Base-by-base conservation (phyloP, 1,284 basidiomycete species). In the Cutaneotrichosporon mucoides region DNA sequence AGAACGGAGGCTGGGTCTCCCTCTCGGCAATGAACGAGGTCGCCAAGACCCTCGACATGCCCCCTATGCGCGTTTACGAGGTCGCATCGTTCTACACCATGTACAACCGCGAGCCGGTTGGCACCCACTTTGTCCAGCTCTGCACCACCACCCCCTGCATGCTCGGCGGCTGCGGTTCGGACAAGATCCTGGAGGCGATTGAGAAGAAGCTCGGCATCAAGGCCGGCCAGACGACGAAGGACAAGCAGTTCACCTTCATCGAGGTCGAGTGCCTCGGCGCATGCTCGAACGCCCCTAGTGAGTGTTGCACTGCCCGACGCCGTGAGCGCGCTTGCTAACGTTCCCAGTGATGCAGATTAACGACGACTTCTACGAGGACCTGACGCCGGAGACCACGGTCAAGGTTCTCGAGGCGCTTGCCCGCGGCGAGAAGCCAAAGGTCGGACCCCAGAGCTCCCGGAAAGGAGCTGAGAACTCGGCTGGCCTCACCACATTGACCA, bases 1-100 rank as follows among this genome's bases (percentile, higher is more conserved):
- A 99, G 80, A 98, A 99, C 82, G 90, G 92, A 70, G 93, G 92
- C 70, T 99, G 92, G 92, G 95, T 93, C n/a, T 92, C 89, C 73
- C 95, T 99, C 69, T 91, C 89, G 70, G 93, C 95, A 63, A 99
- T 99, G 95, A 98, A 99, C 81, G 91, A 93, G 71, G 88, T 99
- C 50, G 95, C 95, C 2, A 86, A 88, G 65, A 80, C 95, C 42
- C 83, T 99, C 56, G 92, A 91, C 73, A 91, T 99, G 87, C 91
- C 90, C 7, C 90, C 92, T 56, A 99, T 99, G 96, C 88, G 95
- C 15, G 96, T 99, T 6, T 99, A 99, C 79, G 96, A 99, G 81
- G 96, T 99, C 55, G 95, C 96, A 11, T 96, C 93, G 10, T 99
- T 99, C 82, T 99, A 99, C 80, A 99, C 95, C 67, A 98, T 99